Percentiles rank a stretch among this genome's conserved stretches.
Evolutionary conservation across 169 alveolate genomes (phyloP).

Genomic region (Plasmodium berghei): DNA sequence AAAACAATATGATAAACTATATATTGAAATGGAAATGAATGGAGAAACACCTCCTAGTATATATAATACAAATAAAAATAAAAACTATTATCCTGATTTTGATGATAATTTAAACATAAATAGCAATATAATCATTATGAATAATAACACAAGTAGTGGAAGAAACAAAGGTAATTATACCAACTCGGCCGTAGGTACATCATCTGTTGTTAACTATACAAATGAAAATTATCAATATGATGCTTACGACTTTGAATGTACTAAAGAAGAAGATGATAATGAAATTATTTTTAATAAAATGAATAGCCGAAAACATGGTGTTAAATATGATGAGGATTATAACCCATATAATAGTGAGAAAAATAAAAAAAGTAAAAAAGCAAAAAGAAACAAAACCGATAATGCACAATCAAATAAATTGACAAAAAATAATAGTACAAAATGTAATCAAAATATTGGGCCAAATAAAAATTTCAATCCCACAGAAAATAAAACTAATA

Average conservation of each 20-base stretch:
- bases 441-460: neutral
- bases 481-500: neutral
- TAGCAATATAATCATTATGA: neutral
- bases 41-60: slow-evolving; percentile 81
- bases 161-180: neutral
- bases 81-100: slow-evolving; percentile 2
- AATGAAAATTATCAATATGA: slow-evolving; percentile 19
- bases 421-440: neutral
- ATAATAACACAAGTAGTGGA: neutral
- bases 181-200: neutral
- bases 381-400: slow-evolving; percentile 10
- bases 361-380: slow-evolving; percentile 23
- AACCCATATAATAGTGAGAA: slow-evolving; percentile 28
- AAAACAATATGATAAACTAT: slow-evolving; percentile 80
- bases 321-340: slow-evolving; percentile 44
- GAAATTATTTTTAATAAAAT: slow-evolving; percentile 16
- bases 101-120: slow-evolving; percentile 9
- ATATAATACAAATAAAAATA: slow-evolving; percentile 7
- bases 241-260: slow-evolving; percentile 1
- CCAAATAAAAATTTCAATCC: neutral
- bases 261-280: slow-evolving; percentile 33
- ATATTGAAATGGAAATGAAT: slow-evolving; percentile 82
- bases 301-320: slow-evolving; percentile 13
- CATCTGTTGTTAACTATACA: neutral
- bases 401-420: neutral